Evolutionary conservation across 768 basidiomycete genomes (phyloP).

Genomic region (Sarcodon sp.): DNA sequence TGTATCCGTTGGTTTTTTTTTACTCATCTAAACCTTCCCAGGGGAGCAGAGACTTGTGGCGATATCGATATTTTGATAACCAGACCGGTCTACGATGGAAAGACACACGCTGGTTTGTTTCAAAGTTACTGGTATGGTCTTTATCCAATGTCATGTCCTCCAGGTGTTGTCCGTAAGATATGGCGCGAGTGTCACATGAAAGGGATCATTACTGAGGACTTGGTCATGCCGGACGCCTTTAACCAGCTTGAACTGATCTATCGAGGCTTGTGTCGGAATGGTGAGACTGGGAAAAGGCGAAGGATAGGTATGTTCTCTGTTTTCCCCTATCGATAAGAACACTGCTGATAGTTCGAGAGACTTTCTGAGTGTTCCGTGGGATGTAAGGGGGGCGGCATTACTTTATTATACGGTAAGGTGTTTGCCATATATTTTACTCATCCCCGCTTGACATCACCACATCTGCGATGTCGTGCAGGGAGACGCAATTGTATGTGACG

Average conservation of each 20-base stretch:
- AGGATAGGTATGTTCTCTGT: constrained; percentile 39
- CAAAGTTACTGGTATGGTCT: not conserved
- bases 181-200: constrained; percentile 9
- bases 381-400: constrained; percentile 67
- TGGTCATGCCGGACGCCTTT: constrained; percentile 57
- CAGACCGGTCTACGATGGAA: constrained; percentile 56
- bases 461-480: constrained; percentile 31
- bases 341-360: constrained; percentile 25
- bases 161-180: not conserved
- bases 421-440: not conserved
- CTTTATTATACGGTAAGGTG: constrained; percentile 78
- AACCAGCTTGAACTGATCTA: constrained; percentile 64
- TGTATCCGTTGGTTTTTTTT: not conserved
- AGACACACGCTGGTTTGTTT: constrained; percentile 51
- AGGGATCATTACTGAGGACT: constrained; percentile 69
- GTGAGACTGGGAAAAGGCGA: constrained; percentile 34
- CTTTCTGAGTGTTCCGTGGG: constrained; percentile 73
- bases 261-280: constrained; percentile 56
- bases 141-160: not conserved
- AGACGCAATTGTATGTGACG: constrained; percentile 68
- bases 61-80: constrained; percentile 90
- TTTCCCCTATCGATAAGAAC: not conserved
- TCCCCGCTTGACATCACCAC: not conserved
- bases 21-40: constrained; percentile 13
- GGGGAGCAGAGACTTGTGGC: constrained; percentile 74